These are phyloP conservation scores for Apiospora sp. DNA, from an alignment of 2,329 filamentous ascomycete species.

Conservation along the genomic window DNA sequence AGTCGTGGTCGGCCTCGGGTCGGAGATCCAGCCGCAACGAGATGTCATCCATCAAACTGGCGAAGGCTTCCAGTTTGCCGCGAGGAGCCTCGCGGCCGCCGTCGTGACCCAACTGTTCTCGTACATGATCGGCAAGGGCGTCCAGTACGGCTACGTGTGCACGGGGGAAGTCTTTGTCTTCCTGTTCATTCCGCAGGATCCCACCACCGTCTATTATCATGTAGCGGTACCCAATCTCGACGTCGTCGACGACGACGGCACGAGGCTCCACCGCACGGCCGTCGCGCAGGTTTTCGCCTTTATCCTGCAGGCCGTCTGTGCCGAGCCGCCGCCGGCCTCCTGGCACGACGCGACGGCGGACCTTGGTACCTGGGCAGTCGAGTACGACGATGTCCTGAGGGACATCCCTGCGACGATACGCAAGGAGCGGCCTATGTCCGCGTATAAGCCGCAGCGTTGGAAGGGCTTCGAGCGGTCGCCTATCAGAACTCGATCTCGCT, in stretches of 20 bases:
- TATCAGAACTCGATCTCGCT: constrained; percentile 40
- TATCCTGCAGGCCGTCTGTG: constrained; percentile 43
- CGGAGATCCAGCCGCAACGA: constrained; percentile 44
- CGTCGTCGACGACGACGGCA: constrained; percentile 43
- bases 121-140: constrained; percentile 47
- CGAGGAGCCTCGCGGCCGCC: constrained; percentile 43
- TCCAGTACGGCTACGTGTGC: constrained; percentile 46
- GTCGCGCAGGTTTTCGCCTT: constrained; percentile 50
- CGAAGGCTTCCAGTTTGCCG: constrained; percentile 39
- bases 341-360: constrained; percentile 43
- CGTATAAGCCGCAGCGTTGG: constrained; percentile 36
- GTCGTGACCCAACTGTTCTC: constrained; percentile 51
- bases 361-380: constrained; percentile 45
- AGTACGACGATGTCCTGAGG: constrained; percentile 34
- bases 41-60: constrained; percentile 45
- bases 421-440: constrained; percentile 25
- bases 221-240: constrained; percentile 45
- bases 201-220: constrained; percentile 43
- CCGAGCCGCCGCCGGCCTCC: constrained; percentile 36
- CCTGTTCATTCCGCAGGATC: constrained; percentile 45
- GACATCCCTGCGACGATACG: constrained; percentile 29
- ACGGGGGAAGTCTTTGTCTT: constrained; percentile 42
- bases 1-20: constrained; percentile 42
- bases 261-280: constrained; percentile 46
- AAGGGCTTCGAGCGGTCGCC: constrained; percentile 41